Conservation (phyloP, 441 rosid genomes). For the Codiaeum variegatum region DNA sequence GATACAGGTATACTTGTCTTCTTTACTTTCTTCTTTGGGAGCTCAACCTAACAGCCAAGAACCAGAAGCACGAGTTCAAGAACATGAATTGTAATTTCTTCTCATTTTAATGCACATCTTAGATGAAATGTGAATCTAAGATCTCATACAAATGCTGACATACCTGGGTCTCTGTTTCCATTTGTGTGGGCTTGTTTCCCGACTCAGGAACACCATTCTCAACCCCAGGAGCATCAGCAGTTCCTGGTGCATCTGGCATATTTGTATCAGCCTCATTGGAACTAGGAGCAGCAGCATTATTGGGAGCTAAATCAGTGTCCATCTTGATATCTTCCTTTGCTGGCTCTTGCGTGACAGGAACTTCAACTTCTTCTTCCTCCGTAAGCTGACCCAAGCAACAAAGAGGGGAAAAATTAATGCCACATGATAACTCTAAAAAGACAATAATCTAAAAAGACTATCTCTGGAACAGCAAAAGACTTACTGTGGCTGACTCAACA, state of each 20-base stretch:
- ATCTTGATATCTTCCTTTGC: conserved; percentile 55
- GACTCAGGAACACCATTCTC: conserved; percentile 77
- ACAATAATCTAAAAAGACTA: no score
- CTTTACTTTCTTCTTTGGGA: conserved; percentile 87
- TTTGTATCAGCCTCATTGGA: conserved; percentile 61
- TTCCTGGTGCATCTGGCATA: conserved; percentile 70
- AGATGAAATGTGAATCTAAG: no score
- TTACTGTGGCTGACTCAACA: conserved; percentile 80
- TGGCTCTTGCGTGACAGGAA: conserved; percentile 66
- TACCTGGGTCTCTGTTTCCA: conserved; percentile 89
- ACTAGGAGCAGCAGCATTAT: conserved; percentile 37
- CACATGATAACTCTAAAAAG: no score
- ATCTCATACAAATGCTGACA: no score
- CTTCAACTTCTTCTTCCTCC: conserved; percentile 87
- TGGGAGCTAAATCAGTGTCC: conserved; percentile 66
- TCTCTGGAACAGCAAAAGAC: conserved; percentile 17
- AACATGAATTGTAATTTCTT: not conserved
- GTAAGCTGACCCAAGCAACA: conserved; percentile 48
- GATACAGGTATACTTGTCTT: conserved; percentile 71
- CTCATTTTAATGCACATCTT: not conserved
- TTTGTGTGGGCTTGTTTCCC: conserved; percentile 63
- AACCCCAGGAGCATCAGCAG: conserved; percentile 45
- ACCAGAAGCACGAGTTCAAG: not conserved
- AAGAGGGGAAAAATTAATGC: not conserved
- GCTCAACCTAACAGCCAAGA: conserved; percentile 49